Evolutionary conservation across 306 rosid species (phyloP).

Genomic region (Oxytropis ochrocephala): DNA sequence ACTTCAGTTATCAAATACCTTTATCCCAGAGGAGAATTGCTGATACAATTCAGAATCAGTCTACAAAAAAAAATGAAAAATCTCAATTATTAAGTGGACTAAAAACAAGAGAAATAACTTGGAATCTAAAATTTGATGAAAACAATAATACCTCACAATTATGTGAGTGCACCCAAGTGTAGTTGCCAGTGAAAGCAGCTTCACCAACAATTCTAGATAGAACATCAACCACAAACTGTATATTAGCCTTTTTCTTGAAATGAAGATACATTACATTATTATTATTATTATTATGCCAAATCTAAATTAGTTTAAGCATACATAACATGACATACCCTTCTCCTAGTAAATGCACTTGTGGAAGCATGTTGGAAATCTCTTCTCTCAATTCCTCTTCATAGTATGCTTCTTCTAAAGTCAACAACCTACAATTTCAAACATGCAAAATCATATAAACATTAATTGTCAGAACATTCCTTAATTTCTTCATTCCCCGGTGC

Average conservation of each 20-base stretch:
- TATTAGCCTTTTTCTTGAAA: conserved; percentile 1
- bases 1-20: conserved; percentile 40
- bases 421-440: conserved; percentile 54
- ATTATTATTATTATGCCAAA: too few relatives aligned
- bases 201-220: conserved; percentile 57
- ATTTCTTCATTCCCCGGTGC: too few relatives aligned
- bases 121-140: background rate
- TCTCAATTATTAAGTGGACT: conserved; percentile 2
- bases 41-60: conserved; percentile 36
- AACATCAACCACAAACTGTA: conserved; percentile 20
- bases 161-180: conserved; percentile 50
- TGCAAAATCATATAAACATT: background rate
- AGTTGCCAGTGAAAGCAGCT: conserved; percentile 67
- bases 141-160: conserved; percentile 34
- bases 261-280: too few relatives aligned
- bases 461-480: conserved; percentile 1
- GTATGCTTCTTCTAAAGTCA: conserved; percentile 65
- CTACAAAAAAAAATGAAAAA: conserved; percentile 26
- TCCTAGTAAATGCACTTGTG: conserved; percentile 57
- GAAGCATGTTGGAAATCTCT: conserved; percentile 41
- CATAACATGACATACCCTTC: conserved; percentile 96
- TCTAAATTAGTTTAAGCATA: too few relatives aligned
- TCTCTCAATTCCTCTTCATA: conserved; percentile 47
- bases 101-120: background rate
- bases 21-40: conserved; percentile 65